These are phyloP conservation scores for Fusarium sp. DNA, from an alignment of 2,329 filamentous ascomycete species.

Conservation along the genomic window DNA sequence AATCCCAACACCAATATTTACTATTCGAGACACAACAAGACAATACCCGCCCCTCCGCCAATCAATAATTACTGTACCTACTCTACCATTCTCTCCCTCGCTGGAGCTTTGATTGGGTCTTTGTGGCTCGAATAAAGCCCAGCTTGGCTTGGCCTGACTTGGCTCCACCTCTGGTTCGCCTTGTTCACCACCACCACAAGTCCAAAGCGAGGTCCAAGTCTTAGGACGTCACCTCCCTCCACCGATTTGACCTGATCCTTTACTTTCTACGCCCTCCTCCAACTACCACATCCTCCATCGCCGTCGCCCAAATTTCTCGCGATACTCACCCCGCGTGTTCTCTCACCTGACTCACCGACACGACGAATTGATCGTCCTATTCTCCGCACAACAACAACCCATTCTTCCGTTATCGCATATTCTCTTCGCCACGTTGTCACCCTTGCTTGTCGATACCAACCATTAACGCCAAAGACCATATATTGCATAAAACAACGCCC, in stretches of 20 bases:
- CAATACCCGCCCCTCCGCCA: constrained; percentile 8
- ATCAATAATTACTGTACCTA: constrained; percentile 13
- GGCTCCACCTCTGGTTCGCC: constrained; percentile 38
- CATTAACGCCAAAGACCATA: background rate
- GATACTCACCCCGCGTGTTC: constrained; percentile 12
- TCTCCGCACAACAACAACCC: constrained; percentile 1
- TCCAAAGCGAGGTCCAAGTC: background rate
- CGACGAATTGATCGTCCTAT: constrained; percentile 12
- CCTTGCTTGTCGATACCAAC: constrained; percentile 13
- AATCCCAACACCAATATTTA: constrained; percentile 13
- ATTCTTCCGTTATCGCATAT: constrained; percentile 30
- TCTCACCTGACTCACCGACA: constrained; percentile 17
- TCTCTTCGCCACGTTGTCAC: constrained; percentile 32
- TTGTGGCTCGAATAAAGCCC: constrained; percentile 29
- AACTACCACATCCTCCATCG: background rate
- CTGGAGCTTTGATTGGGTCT: constrained; percentile 23
- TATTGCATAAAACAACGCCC: background rate
- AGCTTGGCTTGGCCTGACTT: constrained; percentile 27
- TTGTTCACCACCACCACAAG: constrained; percentile 27
- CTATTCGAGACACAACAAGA: background rate
- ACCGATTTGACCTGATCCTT: constrained; percentile 26
- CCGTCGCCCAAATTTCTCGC: constrained; percentile 8
- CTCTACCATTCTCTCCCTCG: constrained; percentile 21
- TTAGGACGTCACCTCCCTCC: constrained; percentile 35
- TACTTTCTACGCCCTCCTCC: constrained; percentile 18